Evolutionary conservation across 345 rosid genomes (phyloP), one percentile per base, ranked within the genome.

Genomic region (Citrus medica): DNA sequence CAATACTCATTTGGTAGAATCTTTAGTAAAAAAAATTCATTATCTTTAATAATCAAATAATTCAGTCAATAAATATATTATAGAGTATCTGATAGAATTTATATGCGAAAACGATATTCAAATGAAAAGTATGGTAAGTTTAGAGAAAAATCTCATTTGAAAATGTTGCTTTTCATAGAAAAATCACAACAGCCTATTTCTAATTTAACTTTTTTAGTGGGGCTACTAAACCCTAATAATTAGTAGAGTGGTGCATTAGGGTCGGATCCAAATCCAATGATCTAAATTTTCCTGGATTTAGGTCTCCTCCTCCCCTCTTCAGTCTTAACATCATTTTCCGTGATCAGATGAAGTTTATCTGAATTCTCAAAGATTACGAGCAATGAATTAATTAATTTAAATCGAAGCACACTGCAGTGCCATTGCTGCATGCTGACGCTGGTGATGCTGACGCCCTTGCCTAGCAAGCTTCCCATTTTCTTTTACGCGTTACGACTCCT

Each of bases 221-320:
- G 77, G 9, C 13, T 17, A 14, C 38, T 51, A 77, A 71, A 76
- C 69, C 0, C 24, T 35, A 33, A 56, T 68, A 72, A 21, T 42
- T 22, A 28, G 62, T 40, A 42, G 73, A 9, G 33, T n/a, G 9
- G 0, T 53, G 77, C 84, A 70, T 79, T 28, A 80, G 83, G 84
- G 9, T 37, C 40, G 9, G 40, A 85, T 85, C 81, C 71, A 84
- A 81, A 85, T 85, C 79, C 71, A 84, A 81, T 62, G 35, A 40
- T 9, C 46, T 40, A 30, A 28, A 35, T 35, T 35, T 5, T 1
- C 37, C 1, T 35, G 37, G 7, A n/a, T 58, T 56, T 58, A 35
- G 56, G 33, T 17, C 9, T 67, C 66, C 9, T 67, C 66, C 72
- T 28, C 12, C 13, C 46, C 46, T 38, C 21, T 5, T 35, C 68